Base-by-base conservation (phyloP, 805 yeast species). In the Ogataea degrootiae region DNA sequence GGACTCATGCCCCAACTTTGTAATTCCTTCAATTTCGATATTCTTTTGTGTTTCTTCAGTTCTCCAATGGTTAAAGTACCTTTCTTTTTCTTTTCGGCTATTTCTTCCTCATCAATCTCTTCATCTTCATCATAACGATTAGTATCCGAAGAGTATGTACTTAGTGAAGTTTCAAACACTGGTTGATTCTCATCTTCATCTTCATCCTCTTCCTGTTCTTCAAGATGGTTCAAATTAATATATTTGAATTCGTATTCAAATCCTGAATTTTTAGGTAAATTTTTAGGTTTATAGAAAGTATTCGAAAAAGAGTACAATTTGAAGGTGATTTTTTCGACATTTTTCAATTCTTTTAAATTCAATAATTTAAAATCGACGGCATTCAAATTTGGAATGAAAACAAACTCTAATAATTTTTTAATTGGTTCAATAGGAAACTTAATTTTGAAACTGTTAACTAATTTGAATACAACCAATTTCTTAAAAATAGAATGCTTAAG, bases 231-330 rank as follows among this genome's bases (percentile, higher is more conserved):
- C 22, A 54, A 40, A 33, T 57, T 57, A n/a, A 43, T 34, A 34
- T 55, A 57, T n/a, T 44, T 35, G 45, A 42, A 53, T 17, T 48
- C 45, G 16, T 38, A 44, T 19, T 40, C 17, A 9, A 46, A 9
- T 1, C 16, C 34, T 5, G 26, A 14, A 5, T 22, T 14, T 2
- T 7, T 34, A 1, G 53, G 54, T 15, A 50, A 5, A 26, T 51
- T 49, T 7, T 23, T 39, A 15, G 63, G 63, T 14, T 51, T 56
- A 17, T 58, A 49, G 37, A 57, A 59, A 6, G 41, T 46, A 46
- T 55, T 53, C 12, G 55, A 45, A 21, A 45, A 51, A 5, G 54
- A 42, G 16, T 39, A 48, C 4, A 51, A 16, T 5, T 26, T 42
- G 8, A 50, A 34, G 3, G 17, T 26, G 16, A 48, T 38, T 34